These are phyloP conservation scores for Lentinula raphanica DNA, from an alignment of 768 basidiomycete species.

Conservation along the genomic window DNA sequence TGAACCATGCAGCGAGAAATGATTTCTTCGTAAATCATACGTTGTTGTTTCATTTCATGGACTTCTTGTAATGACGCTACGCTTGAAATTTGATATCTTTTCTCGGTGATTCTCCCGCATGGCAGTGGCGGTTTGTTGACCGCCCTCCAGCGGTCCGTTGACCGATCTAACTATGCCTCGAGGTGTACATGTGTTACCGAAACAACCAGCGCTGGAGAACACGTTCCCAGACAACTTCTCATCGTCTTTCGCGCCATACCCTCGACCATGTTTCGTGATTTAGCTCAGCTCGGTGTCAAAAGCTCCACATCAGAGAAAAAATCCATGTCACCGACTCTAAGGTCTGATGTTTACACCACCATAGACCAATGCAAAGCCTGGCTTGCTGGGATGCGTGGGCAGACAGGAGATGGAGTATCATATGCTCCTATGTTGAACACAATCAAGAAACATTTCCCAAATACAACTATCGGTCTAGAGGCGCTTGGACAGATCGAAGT, in stretches of 20 bases:
- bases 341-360: conserved; percentile 44
- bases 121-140: background rate
- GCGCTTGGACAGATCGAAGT: conserved; percentile 39
- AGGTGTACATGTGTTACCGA: conserved; percentile 30
- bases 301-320: conserved; percentile 14
- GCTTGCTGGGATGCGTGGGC: conserved; percentile 33
- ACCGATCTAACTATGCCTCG: conserved; percentile 22
- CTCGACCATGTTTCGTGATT: conserved; percentile 6
- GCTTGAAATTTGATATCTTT: background rate
- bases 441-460: conserved; percentile 48
- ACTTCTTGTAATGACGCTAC: background rate
- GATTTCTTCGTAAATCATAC: background rate
- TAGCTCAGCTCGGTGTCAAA: background rate
- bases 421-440: conserved; percentile 37
- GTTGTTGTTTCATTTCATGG: background rate
- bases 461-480: conserved; percentile 40
- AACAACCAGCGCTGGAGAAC: background rate
- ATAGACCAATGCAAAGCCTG: conserved; percentile 44
- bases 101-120: background rate
- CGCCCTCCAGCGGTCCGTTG: conserved; percentile 1
- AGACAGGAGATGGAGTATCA: conserved; percentile 52
- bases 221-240: background rate
- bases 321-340: conserved; percentile 28
- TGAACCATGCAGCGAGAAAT: conserved; percentile 14
- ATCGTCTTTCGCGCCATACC: background rate